Conservation (phyloP, 2,329 filamentous ascomycete genomes). For the Fusarium gaditjirri region DNA sequence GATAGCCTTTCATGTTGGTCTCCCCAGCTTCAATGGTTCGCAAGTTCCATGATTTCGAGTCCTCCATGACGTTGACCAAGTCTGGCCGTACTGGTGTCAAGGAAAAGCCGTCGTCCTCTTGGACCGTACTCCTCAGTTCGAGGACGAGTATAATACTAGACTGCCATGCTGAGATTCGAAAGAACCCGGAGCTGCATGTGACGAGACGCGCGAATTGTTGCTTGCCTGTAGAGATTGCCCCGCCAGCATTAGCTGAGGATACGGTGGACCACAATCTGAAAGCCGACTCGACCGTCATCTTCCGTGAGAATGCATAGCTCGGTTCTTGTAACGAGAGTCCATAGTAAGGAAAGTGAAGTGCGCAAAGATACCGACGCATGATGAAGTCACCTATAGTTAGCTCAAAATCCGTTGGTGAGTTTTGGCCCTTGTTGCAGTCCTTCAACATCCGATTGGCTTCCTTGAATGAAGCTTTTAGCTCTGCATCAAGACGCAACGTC, state of each 20-base stretch:
- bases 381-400: constrained; percentile 60
- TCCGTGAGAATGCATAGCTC: constrained; percentile 62
- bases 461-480: constrained; percentile 57
- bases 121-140: constrained; percentile 54
- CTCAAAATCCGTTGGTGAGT: constrained; percentile 52
- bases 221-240: constrained; percentile 1
- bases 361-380: constrained; percentile 64
- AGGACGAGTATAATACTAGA: constrained; percentile 51
- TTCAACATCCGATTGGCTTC: constrained; percentile 50
- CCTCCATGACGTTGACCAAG: constrained; percentile 54
- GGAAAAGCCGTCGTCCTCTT: constrained; percentile 54
- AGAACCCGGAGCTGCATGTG: constrained; percentile 54
- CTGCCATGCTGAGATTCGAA: constrained; percentile 50
- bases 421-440: constrained; percentile 26
- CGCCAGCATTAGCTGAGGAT: constrained; percentile 23
- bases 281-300: constrained; percentile 58
- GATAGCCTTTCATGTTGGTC: constrained; percentile 64
- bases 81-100: constrained; percentile 52
- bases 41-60: constrained; percentile 54
- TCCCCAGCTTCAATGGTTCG: constrained; percentile 59
- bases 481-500: constrained; percentile 55
- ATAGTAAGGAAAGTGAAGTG: constrained; percentile 66
- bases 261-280: constrained; percentile 58
- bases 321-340: constrained; percentile 53
- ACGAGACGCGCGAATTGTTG: constrained; percentile 53